These are phyloP conservation scores for Candida corydali DNA, from an alignment of 805 yeast species.

Conservation along the genomic window DNA sequence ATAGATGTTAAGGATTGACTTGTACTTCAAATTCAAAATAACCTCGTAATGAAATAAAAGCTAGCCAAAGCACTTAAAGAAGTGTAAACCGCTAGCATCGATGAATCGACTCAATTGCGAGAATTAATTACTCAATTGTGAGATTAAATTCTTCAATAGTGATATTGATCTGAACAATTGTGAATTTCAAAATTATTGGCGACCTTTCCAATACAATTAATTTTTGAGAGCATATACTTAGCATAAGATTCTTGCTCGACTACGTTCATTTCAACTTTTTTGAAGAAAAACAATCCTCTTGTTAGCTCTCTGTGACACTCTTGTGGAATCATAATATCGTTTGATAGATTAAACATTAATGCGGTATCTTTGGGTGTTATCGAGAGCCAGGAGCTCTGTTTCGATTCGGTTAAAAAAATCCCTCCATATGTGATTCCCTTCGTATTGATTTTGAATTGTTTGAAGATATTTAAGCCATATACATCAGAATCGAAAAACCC, in stretches of 20 bases:
- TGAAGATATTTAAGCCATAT: conserved; percentile 53
- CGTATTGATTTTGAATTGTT: conserved; percentile 28
- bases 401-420: conserved; percentile 36
- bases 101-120: too few relatives aligned
- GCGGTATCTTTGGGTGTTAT: conserved; percentile 17
- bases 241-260: conserved; percentile 1
- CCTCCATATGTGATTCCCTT: conserved; percentile 33
- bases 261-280: conserved; percentile 58
- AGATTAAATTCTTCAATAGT: not conserved
- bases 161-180: conserved; percentile 2
- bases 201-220: too few relatives aligned
- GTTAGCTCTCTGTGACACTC: conserved; percentile 47
- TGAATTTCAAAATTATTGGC: not conserved
- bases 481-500: conserved; percentile 64
- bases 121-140: too few relatives aligned
- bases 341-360: conserved; percentile 15
- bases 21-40: too few relatives aligned
- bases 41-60: too few relatives aligned
- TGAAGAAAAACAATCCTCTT: conserved; percentile 45
- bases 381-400: conserved; percentile 20
- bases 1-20: too few relatives aligned
- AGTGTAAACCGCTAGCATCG: too few relatives aligned
- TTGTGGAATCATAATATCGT: not conserved
- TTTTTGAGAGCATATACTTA: conserved; percentile 1
- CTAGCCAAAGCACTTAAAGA: too few relatives aligned